phyloP scores from a whole-genome alignment of 352 stramenopile genomes.

The Pythium pectinolyticum region DNA sequence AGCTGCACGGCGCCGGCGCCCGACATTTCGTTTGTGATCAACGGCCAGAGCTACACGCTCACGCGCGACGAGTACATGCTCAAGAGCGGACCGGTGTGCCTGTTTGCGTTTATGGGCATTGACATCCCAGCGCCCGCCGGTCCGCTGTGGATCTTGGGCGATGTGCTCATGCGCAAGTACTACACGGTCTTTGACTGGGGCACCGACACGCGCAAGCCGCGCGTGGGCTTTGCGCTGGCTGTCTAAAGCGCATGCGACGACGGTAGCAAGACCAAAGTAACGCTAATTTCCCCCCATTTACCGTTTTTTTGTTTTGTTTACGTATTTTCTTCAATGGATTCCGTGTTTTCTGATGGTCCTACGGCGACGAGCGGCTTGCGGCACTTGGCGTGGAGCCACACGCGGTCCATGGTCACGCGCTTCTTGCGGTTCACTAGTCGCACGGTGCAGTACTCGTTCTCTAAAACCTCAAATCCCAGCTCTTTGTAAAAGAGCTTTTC shows the following conservation, averaged over 20 bases:
- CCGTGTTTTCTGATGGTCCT: not conserved
- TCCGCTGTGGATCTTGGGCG: conserved; percentile 89
- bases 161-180: conserved; percentile 96
- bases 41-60: conserved; percentile 90
- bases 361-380: conserved; percentile 33
- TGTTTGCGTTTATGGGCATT: conserved; percentile 96
- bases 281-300: too few relatives aligned
- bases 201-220: conserved; percentile 66
- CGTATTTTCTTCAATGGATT: not conserved
- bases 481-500: conserved; percentile 42
- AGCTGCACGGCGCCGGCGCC: conserved; percentile 89
- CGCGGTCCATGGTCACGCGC: conserved; percentile 67
- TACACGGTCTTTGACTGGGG: conserved; percentile 94
- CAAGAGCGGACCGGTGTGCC: conserved; percentile 87
- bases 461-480: conserved; percentile 44
- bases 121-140: conserved; percentile 87
- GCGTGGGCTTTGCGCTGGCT: conserved; percentile 83
- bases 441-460: conserved; percentile 81
- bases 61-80: conserved; percentile 93
- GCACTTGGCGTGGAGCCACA: conserved; percentile 80
- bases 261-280: too few relatives aligned
- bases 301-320: not conserved
- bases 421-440: conserved; percentile 75
- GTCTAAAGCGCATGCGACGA: conserved; percentile 38
- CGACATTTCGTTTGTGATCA: conserved; percentile 93